phyloP scores from a whole-genome alignment of 768 basidiomycete genomes.

The Thelephora ganbajun region DNA sequence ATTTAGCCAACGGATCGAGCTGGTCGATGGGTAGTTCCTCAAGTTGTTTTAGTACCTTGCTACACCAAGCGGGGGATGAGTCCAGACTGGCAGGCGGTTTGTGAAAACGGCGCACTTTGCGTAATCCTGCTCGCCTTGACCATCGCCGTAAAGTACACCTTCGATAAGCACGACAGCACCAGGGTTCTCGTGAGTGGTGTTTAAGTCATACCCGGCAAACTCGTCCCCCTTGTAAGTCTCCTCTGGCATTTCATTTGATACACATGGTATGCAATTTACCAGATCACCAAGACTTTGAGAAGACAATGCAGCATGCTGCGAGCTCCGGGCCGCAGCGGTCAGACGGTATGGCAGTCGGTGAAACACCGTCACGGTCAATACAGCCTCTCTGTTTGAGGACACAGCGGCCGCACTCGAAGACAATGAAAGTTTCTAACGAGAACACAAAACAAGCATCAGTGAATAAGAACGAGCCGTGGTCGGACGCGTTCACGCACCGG shows the following conservation, averaged over 20 bases:
- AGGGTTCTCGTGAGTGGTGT: constrained; percentile 4
- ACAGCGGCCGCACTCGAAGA: constrained; percentile 4
- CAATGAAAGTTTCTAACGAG: constrained; percentile 2
- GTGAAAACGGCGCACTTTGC: constrained; percentile 30
- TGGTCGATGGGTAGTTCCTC: constrained; percentile 17
- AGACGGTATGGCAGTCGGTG: constrained; percentile 48
- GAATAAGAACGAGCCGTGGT: not conserved
- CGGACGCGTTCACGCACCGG: constrained; percentile 18
- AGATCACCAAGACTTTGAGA: constrained; percentile 61
- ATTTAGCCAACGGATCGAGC: constrained; percentile 18
- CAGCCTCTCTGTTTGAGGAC: constrained; percentile 21
- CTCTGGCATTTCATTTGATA: constrained; percentile 36
- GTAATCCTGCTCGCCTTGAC: constrained; percentile 34
- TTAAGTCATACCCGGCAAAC: constrained; percentile 19
- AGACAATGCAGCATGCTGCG: constrained; percentile 57
- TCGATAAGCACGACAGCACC: constrained; percentile 52
- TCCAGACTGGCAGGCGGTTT: not conserved
- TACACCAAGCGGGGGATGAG: constrained; percentile 13
- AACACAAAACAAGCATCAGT: constrained; percentile 6
- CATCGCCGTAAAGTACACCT: constrained; percentile 43
- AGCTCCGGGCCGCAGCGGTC: constrained; percentile 43
- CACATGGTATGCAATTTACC: constrained; percentile 43
- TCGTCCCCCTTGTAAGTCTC: constrained; percentile 24
- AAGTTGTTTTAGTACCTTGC: constrained; percentile 32
- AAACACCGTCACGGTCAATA: constrained; percentile 49